Base-by-base conservation (phyloP, 179 eudicot species). In the Silene noctiflora region DNA sequence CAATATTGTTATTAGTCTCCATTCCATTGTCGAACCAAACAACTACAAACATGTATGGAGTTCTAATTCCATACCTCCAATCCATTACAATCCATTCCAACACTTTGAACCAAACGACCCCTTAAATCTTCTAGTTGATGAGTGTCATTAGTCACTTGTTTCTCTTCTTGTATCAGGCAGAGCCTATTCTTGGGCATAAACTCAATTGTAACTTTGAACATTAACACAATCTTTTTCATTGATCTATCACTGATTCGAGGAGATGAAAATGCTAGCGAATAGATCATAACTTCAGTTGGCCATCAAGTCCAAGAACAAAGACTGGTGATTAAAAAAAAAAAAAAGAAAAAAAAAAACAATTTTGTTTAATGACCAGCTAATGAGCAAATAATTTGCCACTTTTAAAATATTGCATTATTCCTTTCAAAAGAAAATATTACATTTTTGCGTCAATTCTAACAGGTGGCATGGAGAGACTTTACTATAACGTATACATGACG, bases 381-480 rank as follows among this genome's bases (percentile, higher is more conserved):
- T 69, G 24, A 67, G 21, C 71, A 67, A 67, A 76, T 73, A 78
- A 70, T 63, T 82, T 75, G 70, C 61, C 71, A 78, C 64, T 67
- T 6, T 55, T 78, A 72, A 71, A 80, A 48, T 72, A n/a, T 53
- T 53, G 19, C 20, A 53, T 53, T 53, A 53, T 13, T 53, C 6
- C 59, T 53, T 53, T 53, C 59, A 17, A 53, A 53, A 53, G 19
- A 53, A 17, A 14, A 64, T 51, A 44, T 69, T 69, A 69, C 25
- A 78, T 75, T 71, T 75, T 71, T 82, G 82, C 55, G 33, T 75
- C 71, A 56, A 35, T 74, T 78, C 35, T 67, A 67, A 76, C 83
- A 83, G 75, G 70, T 80, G 85, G 51, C 65, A 6, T 35, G 33
- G 33, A 27, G 29, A 27, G 29, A 27, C 29, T n/a, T n/a, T 27